Base-by-base conservation (phyloP, 2,329 filamentous ascomycete genomes). In the Pyrenophora graminea region DNA sequence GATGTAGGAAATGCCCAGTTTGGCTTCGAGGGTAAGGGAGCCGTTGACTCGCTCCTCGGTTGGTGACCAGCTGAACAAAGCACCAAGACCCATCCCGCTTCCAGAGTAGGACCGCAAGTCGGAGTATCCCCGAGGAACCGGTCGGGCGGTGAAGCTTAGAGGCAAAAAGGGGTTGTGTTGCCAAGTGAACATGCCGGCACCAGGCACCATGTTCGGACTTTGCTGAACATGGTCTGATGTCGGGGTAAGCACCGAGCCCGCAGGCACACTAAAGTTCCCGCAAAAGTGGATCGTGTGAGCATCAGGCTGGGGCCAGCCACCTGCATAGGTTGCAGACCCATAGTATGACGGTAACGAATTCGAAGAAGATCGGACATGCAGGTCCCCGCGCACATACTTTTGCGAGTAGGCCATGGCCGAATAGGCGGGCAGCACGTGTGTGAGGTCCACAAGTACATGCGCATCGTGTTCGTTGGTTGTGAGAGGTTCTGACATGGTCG, bases 1-100 rank as follows among this genome's bases (percentile, higher is more conserved):
- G 6, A 54, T 71, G 64, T 73, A 79, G 0, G 77, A 79, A 10
- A 79, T 68, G 0, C 77, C 77, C n/a, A 79, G 70, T 39, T 76
- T 72, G 0, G 80, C 81, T n/a, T 65, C 75, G 18, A 82, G 59
- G 1, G 62, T 67, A 36, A 1, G 68, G n/a, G 38, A 33, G 6
- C 37, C 37, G 18, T 41, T 41, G 19, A 40, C 30, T 27, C 15
- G 37, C 37, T 58, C 12, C 9, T 61, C 51, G 1, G 66, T 67
- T 1, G 62, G 59, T 55, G 64, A 49, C 58, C 79, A 82, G 2
- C 67, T 72, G 45, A 80, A 81, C 3, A 80, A 53, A 1, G 76
- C 77, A 1, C 78, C 78, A 3, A 80, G 66, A n/a, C 40, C 47
- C 40, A 39, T 49, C 5, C 40, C 47, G 30, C 78, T 74, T 44